Percentiles rank a stretch among this genome's conserved stretches.
phyloP scores from a whole-genome alignment of 2,329 filamentous ascomycete genomes.

The Aspergillus candidus region DNA sequence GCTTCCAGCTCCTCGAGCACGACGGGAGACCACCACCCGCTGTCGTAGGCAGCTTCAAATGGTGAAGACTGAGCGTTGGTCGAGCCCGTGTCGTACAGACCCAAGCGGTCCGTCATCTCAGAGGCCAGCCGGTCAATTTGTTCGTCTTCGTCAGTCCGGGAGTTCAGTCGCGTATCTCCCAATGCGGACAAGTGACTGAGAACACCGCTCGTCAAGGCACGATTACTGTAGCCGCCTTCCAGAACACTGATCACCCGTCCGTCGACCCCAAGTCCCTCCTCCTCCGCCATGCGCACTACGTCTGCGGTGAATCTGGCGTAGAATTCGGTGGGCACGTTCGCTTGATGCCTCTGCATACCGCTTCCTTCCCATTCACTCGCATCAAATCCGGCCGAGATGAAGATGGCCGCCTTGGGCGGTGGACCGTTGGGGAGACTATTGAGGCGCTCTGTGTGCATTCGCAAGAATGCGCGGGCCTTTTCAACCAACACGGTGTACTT shows the following conservation, averaged over 20 bases:
- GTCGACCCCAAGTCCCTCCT: constrained; percentile 69
- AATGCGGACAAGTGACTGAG: constrained; percentile 86
- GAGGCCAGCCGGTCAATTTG: constrained; percentile 43
- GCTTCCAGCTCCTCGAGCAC: constrained; percentile 66
- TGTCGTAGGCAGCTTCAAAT: constrained; percentile 50
- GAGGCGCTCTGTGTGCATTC: constrained; percentile 62
- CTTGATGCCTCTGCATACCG: constrained; percentile 92
- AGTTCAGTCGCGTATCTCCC: constrained; percentile 36
- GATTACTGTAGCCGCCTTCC: constrained; percentile 93
- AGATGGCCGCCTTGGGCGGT: constrained; percentile 76
- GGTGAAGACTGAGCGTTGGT: background rate
- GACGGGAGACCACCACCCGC: constrained; percentile 63
- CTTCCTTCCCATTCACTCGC: constrained; percentile 89
- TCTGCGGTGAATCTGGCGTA: constrained; percentile 88
- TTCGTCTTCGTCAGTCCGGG: constrained; percentile 20
- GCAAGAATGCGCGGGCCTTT: constrained; percentile 74
- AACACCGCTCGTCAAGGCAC: constrained; percentile 80
- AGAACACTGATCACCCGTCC: constrained; percentile 88
- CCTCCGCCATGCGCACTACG: constrained; percentile 72
- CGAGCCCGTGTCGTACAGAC: constrained; percentile 13
- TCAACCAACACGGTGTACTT: constrained; percentile 72
- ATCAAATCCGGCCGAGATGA: constrained; percentile 93
- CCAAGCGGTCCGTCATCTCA: constrained; percentile 50
- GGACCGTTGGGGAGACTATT: constrained; percentile 51
- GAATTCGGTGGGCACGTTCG: constrained; percentile 94